Percentiles rank a stretch among this genome's conserved stretches.
phyloP scores from a whole-genome alignment of 306 rosid genomes.

The Nissolia schottii region DNA sequence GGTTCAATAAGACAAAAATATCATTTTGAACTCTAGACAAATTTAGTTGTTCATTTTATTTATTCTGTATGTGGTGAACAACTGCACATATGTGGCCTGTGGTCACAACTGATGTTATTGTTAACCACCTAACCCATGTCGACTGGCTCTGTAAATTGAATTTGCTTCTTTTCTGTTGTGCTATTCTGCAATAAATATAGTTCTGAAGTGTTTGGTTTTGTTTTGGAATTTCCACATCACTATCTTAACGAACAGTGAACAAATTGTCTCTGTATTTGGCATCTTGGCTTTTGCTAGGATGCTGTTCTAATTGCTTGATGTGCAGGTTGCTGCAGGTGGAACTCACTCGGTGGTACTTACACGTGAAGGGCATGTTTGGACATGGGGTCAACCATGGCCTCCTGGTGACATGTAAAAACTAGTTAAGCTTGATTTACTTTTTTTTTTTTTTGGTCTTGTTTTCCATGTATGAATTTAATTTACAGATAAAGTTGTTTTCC shows the following conservation, averaged over 20 bases:
- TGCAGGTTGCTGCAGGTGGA: slow-evolving; percentile 98
- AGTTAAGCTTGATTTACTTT: slow-evolving; percentile 1
- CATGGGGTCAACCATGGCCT: slow-evolving; percentile 99
- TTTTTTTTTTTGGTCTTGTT: not conserved
- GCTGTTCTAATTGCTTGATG: slow-evolving; percentile 8
- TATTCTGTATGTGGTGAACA: not conserved
- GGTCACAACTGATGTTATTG: not conserved
- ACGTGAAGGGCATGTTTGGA: slow-evolving; percentile 93
- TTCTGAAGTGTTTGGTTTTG: not conserved
- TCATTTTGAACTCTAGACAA: not conserved
- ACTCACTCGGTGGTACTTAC: slow-evolving; percentile 99
- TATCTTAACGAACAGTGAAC: not conserved
- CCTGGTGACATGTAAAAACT: slow-evolving; percentile 91
- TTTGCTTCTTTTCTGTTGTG: not conserved
- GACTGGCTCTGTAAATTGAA: not conserved
- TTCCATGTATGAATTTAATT: not conserved
- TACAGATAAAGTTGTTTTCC: not conserved
- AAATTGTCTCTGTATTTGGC: not conserved
- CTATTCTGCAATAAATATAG: not conserved
- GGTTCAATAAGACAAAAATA: not conserved
- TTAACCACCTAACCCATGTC: not conserved
- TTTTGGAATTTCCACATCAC: not conserved
- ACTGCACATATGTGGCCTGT: not conserved
- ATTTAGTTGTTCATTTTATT: not conserved
- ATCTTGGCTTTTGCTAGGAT: not conserved